These are phyloP conservation scores for Combretum micranthum DNA, from an alignment of 345 rosid species.

Conservation along the genomic window DNA sequence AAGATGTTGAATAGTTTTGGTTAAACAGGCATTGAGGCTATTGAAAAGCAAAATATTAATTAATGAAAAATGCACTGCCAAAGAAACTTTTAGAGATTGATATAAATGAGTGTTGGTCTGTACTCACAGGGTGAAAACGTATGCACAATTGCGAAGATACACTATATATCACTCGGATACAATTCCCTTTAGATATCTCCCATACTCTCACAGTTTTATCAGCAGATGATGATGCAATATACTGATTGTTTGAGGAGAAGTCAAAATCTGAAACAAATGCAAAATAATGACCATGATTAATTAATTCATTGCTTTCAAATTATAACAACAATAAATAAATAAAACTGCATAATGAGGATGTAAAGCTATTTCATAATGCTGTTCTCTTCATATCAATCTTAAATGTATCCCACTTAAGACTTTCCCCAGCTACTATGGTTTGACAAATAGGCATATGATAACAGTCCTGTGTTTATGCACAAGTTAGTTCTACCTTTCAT, in stretches of 20 bases:
- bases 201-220: slow-evolving; percentile 98
- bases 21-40: too few species aligned
- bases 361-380: slow-evolving; percentile 7
- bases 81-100: neutral
- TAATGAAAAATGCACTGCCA: neutral
- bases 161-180: slow-evolving; percentile 95
- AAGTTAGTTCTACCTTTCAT: too few species aligned
- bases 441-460: too few species aligned
- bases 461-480: too few species aligned
- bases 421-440: too few species aligned
- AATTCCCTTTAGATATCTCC: slow-evolving; percentile 85
- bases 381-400: too few species aligned
- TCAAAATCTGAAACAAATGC: slow-evolving; percentile 69
- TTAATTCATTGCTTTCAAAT: neutral
- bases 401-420: too few species aligned
- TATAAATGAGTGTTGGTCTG: neutral
- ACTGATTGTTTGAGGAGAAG: slow-evolving; percentile 96
- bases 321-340: slow-evolving; percentile 8
- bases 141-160: slow-evolving; percentile 79
- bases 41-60: neutral
- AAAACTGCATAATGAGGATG: neutral
- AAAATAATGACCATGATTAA: slow-evolving; percentile 13
- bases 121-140: slow-evolving; percentile 93
- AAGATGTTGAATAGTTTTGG: too few species aligned
- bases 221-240: slow-evolving; percentile 82